Base-by-base conservation (phyloP, 495 filamentous ascomycete species). In the Alectoria sarmentosa region DNA sequence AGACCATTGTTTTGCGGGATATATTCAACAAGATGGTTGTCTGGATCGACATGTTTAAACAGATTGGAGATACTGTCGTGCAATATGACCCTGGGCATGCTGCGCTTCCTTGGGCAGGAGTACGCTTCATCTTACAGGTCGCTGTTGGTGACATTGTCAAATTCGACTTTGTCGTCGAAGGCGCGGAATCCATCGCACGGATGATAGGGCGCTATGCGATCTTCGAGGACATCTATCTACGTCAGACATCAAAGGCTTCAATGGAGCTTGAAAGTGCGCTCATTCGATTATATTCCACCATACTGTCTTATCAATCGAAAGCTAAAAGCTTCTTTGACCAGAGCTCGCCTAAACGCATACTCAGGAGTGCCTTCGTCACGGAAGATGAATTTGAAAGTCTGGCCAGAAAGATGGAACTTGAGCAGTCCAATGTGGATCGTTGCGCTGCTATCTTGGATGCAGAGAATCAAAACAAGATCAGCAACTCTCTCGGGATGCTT, bases 71-170 rank as follows among this genome's bases (percentile, higher is more conserved):
- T 63, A 63, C 73, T 17, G 72, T 73, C 13, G 64, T 70, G 21
- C 73, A 75, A 60, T 72, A 73, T 60, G 77, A 80, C 67, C 77
- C 74, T 17, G 69, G 58, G 3, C 76, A 80, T 71, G 73, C 74
- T 32, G 71, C 73, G 21, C 67, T 80, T 49, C 77, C 79, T 15
- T 80, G 79, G 79, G 79, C 74, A 10, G 76, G 64, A 14, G 65
- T 81, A 17, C 66, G 75, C 21, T 77, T 79, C 60, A 60, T 80
- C 19, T 67, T 80, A 19, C 67, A 76, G 68, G 75, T 76, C 19
- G 34, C 48, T 30, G 4, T 63, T 26, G 64, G 67, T 39, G 67
- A 69, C 52, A 58, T 63, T 36, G 49, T 62, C 37, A 65, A 58
- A 13, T 61, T 58, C 58, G 59, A n/a, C 39, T 58, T 55, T 17